Base-by-base conservation (phyloP, 495 filamentous ascomycete species). In the Aspergillus affinis region DNA sequence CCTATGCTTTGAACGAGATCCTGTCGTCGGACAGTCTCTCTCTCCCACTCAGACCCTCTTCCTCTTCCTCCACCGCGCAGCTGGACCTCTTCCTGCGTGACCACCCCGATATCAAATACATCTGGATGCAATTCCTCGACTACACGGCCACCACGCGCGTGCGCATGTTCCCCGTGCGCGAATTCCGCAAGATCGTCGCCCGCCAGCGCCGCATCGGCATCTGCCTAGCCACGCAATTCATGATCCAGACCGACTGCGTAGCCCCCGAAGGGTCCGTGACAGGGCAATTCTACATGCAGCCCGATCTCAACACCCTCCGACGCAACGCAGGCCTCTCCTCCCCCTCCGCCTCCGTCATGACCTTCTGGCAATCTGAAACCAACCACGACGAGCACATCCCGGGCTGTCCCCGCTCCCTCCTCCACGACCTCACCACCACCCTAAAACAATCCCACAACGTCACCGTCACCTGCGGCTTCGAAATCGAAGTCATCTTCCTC, bases 401-500 rank as follows among this genome's bases (percentile, higher is more conserved):
- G 19, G 74, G 75, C 4, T 90, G 90, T 65, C 86, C 87, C 0
- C 77, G 91, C 21, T 80, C 78, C 7, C 61, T 84, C 30, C 73
- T 90, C 45, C 73, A 78, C 4, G 74, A 73, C 23, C 75, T 86
- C 15, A 65, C 88, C 13, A 70, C 79, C n/a, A 64, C 63, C 23
- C 60, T 75, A 13, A 69, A 74, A 12, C 74, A 80, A 15, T 49
- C 75, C 17, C 62, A 70, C 26, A 67, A 73, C 9, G 74, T 83
- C 36, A 65, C 81, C 26, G 82, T 92, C 44, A 75, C 88, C 1
- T 67, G 90, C 27, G 92, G 92, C 4, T 93, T 93, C 64, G 92
- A 96, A 71, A 85, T 93, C 36, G 92, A 96, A 70, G 85, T 97
- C 19, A 78, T 91, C 6, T 87, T 95, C 59, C 69, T 94, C 53